Evolutionary conservation across 148 eudicot genomes (phyloP).

Genomic region (Fagopyrum esculentum): DNA sequence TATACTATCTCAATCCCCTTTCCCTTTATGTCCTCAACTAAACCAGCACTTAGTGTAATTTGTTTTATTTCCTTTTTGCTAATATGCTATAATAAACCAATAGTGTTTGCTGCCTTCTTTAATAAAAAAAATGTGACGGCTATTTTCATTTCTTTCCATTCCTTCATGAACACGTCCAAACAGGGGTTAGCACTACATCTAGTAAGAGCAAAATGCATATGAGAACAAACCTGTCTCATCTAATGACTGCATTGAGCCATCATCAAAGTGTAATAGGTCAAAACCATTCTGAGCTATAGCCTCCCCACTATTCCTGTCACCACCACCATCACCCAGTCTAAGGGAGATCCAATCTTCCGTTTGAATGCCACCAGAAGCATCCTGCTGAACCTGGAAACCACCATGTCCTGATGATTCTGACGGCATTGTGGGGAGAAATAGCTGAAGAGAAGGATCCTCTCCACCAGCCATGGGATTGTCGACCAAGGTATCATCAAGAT

Average conservation of each 20-base stretch:
- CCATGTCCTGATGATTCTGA: constrained; percentile 38
- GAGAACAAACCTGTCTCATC: constrained; percentile 56
- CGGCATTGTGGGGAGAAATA: constrained; percentile 80
- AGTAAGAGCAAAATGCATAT: not conserved
- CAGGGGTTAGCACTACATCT: not conserved
- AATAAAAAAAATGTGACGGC: not conserved
- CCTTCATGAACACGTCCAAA: not conserved
- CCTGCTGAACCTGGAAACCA: constrained; percentile 46
- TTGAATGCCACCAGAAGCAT: constrained; percentile 41
- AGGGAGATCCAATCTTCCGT: constrained; percentile 94
- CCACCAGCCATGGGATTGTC: constrained; percentile 58
- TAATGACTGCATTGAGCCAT: constrained; percentile 42
- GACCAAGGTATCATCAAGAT: constrained; percentile 49
- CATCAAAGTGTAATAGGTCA: constrained; percentile 32
- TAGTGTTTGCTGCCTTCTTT: not conserved
- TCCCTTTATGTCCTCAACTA: not conserved
- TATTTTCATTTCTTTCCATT: not conserved
- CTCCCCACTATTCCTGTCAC: constrained; percentile 25
- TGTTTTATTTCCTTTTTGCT: not conserved
- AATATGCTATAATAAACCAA: not conserved
- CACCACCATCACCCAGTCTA: constrained; percentile 69
- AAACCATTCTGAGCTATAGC: constrained; percentile 31
- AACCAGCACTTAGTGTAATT: not conserved
- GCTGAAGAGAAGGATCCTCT: constrained; percentile 67
- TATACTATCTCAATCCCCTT: no score